Evolutionary conservation across 345 rosid species (phyloP).

Genomic region (Zanthoxylum bungeanum): DNA sequence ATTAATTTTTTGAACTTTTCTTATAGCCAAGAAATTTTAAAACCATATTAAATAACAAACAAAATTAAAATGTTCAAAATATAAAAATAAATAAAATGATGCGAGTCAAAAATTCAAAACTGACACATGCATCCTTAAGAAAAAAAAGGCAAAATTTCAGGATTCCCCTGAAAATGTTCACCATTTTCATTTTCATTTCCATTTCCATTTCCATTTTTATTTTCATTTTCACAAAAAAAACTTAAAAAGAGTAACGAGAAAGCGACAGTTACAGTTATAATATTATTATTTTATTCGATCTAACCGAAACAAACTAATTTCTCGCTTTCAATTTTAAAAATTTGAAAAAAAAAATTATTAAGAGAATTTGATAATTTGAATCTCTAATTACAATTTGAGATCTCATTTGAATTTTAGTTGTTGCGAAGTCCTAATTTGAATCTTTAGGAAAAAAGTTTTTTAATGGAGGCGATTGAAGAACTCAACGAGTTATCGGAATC

Average conservation of each 20-base stretch:
- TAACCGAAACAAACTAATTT: constrained; percentile 8
- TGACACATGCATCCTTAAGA: background rate
- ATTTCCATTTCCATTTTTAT: too few relatives aligned
- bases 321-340: constrained; percentile 21
- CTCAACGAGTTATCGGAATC: constrained; percentile 81
- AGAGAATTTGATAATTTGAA: background rate
- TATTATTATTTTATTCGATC: background rate
- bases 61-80: too few relatives aligned
- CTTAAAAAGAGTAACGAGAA: background rate
- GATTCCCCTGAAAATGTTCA: background rate
- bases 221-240: background rate
- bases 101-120: constrained; percentile 2
- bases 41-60: too few relatives aligned
- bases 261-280: background rate
- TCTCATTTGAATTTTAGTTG: too few relatives aligned
- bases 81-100: too few relatives aligned
- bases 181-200: background rate
- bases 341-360: background rate
- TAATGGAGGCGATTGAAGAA: constrained; percentile 97
- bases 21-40: too few relatives aligned
- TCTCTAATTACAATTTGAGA: background rate
- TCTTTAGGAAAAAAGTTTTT: background rate
- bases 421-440: background rate
- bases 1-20: too few relatives aligned
- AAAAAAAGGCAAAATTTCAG: background rate